Conservation (phyloP, 2,329 filamentous ascomycete genomes). For the Berkeleyomyces basicola region DNA sequence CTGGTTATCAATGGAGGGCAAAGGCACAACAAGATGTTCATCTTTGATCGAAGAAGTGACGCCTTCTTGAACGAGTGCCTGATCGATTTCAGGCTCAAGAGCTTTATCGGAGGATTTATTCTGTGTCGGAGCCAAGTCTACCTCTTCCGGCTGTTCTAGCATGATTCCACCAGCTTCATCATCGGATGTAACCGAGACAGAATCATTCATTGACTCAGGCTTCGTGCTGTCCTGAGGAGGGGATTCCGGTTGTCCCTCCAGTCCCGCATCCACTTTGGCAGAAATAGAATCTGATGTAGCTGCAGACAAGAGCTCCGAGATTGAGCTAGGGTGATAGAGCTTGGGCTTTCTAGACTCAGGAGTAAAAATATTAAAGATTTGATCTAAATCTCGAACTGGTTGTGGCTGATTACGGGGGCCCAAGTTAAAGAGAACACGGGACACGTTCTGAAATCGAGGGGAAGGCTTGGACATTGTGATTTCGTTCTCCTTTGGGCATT, state of each 20-base stretch:
- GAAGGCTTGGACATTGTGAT: not conserved
- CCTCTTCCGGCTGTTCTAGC: not conserved
- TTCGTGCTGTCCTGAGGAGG: not conserved
- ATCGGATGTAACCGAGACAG: not conserved
- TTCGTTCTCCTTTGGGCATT: not conserved
- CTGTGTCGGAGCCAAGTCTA: not conserved
- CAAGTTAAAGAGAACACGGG: slow-evolving; percentile 3
- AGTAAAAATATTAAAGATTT: not conserved
- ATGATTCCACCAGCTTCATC: not conserved
- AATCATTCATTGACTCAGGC: not conserved
- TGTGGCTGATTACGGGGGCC: not conserved
- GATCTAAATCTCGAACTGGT: not conserved
- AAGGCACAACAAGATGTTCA: not conserved
- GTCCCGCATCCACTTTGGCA: not conserved
- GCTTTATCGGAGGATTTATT: not conserved
- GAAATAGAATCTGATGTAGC: not conserved
- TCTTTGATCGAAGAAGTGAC: not conserved
- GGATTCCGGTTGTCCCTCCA: not conserved
- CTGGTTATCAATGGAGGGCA: not conserved
- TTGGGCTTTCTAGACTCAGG: not conserved
- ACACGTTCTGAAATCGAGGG: not conserved
- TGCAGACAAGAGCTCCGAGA: slow-evolving; percentile 1
- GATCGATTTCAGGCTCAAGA: not conserved
- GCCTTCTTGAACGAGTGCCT: not conserved
- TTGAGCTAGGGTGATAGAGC: not conserved